Evolutionary conservation across 1,284 basidiomycete species (phyloP).

Genomic region (Cerrena zonata): DNA sequence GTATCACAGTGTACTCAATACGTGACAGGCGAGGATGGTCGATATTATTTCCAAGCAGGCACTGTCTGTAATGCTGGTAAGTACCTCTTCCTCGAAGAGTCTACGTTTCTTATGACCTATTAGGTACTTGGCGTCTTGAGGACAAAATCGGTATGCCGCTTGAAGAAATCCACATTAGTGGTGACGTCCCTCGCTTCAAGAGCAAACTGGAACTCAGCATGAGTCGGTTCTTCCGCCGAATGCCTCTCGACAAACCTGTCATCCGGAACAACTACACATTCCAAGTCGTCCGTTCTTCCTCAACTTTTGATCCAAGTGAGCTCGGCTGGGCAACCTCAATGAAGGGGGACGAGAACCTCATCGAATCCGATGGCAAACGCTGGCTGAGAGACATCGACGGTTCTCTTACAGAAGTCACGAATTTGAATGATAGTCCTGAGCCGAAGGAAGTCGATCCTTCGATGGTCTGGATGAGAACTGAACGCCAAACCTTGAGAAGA

Average conservation of each 20-base stretch:
- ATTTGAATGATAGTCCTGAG: constrained; percentile 1
- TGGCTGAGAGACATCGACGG: constrained; percentile 1
- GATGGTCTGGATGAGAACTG: constrained; percentile 57
- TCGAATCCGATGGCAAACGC: constrained; percentile 18
- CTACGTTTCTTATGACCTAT: too few species aligned
- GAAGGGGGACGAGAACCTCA: constrained; percentile 57
- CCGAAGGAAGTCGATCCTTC: constrained; percentile 29
- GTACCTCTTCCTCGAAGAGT: too few species aligned
- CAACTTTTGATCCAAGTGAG: constrained; percentile 52
- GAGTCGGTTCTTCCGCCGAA: constrained; percentile 63
- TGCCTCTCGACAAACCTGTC: constrained; percentile 65
- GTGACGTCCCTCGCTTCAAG: constrained; percentile 64
- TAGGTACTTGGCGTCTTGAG: constrained; percentile 72
- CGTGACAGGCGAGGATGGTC: constrained; percentile 48
- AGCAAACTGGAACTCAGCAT: constrained; percentile 62
- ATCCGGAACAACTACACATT: constrained; percentile 69
- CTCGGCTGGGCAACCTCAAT: constrained; percentile 62
- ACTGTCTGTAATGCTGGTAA: constrained; percentile 61
- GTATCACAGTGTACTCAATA: constrained; percentile 8
- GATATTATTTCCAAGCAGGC: constrained; percentile 71
- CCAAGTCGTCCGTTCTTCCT: constrained; percentile 42
- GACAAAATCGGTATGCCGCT: constrained; percentile 73
- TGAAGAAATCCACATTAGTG: constrained; percentile 66
- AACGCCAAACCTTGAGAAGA: constrained; percentile 69
- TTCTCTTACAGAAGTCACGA: constrained; percentile 12